Conservation (phyloP, 2,329 filamentous ascomycete species). For the Didymella glomerata region DNA sequence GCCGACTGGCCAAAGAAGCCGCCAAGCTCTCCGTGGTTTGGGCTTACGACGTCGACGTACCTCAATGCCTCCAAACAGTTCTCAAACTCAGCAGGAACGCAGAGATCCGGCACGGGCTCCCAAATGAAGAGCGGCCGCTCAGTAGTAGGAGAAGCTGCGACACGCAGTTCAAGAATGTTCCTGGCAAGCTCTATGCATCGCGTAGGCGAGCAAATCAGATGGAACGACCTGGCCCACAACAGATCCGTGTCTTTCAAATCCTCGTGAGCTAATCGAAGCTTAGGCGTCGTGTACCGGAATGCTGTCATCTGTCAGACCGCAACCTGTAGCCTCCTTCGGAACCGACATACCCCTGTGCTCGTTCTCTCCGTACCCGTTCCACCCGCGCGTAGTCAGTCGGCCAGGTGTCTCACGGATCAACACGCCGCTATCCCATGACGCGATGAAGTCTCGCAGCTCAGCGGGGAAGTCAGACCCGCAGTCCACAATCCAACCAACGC, state of each 20-base stretch:
- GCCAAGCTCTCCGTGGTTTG: constrained; percentile 90
- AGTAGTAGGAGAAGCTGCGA: constrained; percentile 37
- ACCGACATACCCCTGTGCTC: constrained; percentile 64
- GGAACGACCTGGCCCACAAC: constrained; percentile 78
- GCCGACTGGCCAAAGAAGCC: constrained; percentile 73
- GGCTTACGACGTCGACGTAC: constrained; percentile 69
- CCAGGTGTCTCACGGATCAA: constrained; percentile 71
- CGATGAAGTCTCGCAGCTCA: constrained; percentile 69
- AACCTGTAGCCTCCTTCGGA: not conserved
- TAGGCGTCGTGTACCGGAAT: constrained; percentile 89
- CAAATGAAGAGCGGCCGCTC: constrained; percentile 78
- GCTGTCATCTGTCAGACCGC: constrained; percentile 50
- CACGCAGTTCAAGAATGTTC: constrained; percentile 68
- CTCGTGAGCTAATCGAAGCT: constrained; percentile 77
- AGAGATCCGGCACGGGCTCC: constrained; percentile 94
- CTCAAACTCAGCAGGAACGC: constrained; percentile 70
- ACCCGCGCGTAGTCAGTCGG: constrained; percentile 84
- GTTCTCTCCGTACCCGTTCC: constrained; percentile 84
- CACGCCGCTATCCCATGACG: constrained; percentile 78
- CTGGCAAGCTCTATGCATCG: constrained; percentile 79
- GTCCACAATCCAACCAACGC: constrained; percentile 91
- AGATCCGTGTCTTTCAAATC: constrained; percentile 71
- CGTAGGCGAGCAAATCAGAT: constrained; percentile 82
- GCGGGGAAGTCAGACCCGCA: constrained; percentile 85
- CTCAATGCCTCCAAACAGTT: constrained; percentile 63